These are phyloP conservation scores for Scutellaria galericulata DNA, from an alignment of 257 asterid species.

Conservation along the genomic window DNA sequence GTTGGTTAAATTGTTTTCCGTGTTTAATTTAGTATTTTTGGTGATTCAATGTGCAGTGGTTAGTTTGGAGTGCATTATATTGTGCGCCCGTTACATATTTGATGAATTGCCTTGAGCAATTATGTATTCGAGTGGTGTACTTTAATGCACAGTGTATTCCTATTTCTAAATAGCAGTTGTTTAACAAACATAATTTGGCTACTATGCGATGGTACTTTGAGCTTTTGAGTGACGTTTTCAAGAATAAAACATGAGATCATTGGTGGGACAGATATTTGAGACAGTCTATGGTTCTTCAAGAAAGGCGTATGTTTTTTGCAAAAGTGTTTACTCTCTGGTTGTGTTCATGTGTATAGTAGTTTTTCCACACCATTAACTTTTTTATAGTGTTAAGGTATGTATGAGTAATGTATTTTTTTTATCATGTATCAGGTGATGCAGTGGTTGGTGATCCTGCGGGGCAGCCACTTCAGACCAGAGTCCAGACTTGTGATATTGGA, in stretches of 20 bases:
- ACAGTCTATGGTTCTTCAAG: slow-evolving; percentile 1
- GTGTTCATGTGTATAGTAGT: slow-evolving; percentile 7
- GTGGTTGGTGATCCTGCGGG: slow-evolving; percentile 42
- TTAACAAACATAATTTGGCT: slow-evolving; percentile 10
- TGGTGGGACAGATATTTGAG: background rate
- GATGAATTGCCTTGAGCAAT: slow-evolving; percentile 41
- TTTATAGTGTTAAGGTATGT: background rate
- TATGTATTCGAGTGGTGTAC: background rate
- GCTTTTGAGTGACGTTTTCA: background rate
- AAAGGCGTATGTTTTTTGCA: background rate
- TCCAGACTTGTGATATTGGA: slow-evolving; percentile 34
- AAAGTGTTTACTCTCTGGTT: slow-evolving; percentile 4
- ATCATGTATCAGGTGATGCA: slow-evolving; percentile 48
- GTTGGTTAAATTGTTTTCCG: background rate
- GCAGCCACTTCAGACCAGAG: slow-evolving; percentile 33
- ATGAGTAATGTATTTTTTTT: slow-evolving; percentile 1
- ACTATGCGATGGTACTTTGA: background rate
- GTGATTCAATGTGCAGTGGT: slow-evolving; percentile 13
- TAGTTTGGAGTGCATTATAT: background rate
- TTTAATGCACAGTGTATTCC: background rate
- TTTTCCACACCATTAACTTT: slow-evolving; percentile 10
- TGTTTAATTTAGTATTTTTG: background rate
- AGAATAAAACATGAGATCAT: background rate
- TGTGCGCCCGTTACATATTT: slow-evolving; percentile 37
- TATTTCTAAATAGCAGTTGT: background rate